A percentile compares a stretch with the other conserved stretches of the same genome.
Conservation (phyloP, 331 rosid species). For the Dryas integrifolia region DNA sequence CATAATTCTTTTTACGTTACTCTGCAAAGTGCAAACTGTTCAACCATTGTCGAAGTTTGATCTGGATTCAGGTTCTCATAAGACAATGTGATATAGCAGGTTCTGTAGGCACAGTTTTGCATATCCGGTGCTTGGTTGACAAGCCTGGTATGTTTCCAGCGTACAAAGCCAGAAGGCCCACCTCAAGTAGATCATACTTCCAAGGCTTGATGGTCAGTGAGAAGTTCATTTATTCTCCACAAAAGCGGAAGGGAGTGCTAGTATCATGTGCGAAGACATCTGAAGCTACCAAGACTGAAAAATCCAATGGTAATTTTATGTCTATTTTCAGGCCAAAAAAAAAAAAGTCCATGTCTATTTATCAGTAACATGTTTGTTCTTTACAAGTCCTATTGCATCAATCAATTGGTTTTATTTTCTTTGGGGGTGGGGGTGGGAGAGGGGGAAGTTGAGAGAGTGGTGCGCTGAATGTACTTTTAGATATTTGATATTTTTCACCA, state of each 20-base stretch:
- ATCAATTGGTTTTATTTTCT: background rate
- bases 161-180: slow-evolving; percentile 32
- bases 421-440: background rate
- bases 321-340: slow-evolving; percentile 4
- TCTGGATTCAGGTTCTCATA: slow-evolving; percentile 12
- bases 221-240: slow-evolving; percentile 38
- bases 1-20: background rate
- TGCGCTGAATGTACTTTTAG: background rate
- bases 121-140: slow-evolving; percentile 47
- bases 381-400: background rate
- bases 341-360: too few relatives aligned
- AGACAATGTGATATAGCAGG: slow-evolving; percentile 30
- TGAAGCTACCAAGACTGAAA: slow-evolving; percentile 48
- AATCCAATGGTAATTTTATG: slow-evolving; percentile 55
- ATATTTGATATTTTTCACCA: background rate
- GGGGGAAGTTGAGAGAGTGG: background rate
- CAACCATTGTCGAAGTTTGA: background rate
- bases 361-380: background rate
- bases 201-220: slow-evolving; percentile 44
- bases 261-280: slow-evolving; percentile 61
- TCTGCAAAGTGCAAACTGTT: slow-evolving; percentile 8
- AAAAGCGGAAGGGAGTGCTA: slow-evolving; percentile 42
- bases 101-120: slow-evolving; percentile 38
- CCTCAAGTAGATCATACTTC: slow-evolving; percentile 31
- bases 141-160: slow-evolving; percentile 44